A percentile compares a stretch with the other conserved stretches of the same genome.
Evolutionary conservation across 805 yeast species (phyloP).

Genomic region (Tetrapisispora nanseiensis): DNA sequence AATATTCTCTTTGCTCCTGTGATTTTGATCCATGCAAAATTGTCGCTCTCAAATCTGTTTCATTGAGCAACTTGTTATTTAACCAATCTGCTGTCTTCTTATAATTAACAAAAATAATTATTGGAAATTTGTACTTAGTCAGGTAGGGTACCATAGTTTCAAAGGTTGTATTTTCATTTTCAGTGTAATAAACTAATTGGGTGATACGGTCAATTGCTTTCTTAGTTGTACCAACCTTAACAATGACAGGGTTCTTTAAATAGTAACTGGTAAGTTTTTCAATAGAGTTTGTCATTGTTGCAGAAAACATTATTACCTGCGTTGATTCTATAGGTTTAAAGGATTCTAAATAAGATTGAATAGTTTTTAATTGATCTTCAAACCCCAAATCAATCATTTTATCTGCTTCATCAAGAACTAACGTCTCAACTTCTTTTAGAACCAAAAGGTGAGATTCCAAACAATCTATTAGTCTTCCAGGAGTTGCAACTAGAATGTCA

Average conservation of each 20-base stretch:
- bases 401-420: constrained; percentile 91
- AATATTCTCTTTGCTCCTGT: constrained; percentile 78
- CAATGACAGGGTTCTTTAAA: constrained; percentile 49
- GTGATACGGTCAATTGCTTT: constrained; percentile 47
- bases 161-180: constrained; percentile 38
- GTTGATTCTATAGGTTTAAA: constrained; percentile 23
- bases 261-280: constrained; percentile 58
- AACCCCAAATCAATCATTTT: constrained; percentile 93
- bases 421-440: constrained; percentile 49
- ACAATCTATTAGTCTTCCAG: constrained; percentile 82
- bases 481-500: constrained; percentile 84
- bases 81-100: constrained; percentile 64
- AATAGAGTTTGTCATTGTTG: constrained; percentile 75
- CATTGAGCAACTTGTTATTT: constrained; percentile 38
- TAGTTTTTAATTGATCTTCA: constrained; percentile 62
- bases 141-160: constrained; percentile 18
- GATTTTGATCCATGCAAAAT: constrained; percentile 80
- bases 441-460: constrained; percentile 56
- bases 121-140: constrained; percentile 38
- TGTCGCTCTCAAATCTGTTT: constrained; percentile 40
- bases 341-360: constrained; percentile 43
- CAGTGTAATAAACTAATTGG: constrained; percentile 53
- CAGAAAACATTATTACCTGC: constrained; percentile 86
- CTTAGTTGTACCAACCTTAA: constrained; percentile 59
- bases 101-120: constrained; percentile 75